phyloP scores from a whole-genome alignment of 129 eudicot genomes.

The Oenanthe sinensis region DNA sequence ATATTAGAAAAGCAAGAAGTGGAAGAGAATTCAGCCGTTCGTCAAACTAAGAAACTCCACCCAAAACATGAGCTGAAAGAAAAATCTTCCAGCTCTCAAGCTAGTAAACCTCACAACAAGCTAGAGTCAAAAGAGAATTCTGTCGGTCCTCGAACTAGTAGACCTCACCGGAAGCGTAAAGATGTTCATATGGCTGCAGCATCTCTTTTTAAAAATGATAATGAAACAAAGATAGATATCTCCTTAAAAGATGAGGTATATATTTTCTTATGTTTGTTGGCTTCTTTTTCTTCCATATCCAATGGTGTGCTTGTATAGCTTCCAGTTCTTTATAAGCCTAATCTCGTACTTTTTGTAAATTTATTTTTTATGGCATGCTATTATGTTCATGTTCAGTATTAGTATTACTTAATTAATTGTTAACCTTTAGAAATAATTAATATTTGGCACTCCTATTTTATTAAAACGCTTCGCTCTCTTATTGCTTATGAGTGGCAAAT shows the following conservation, averaged over 20 bases:
- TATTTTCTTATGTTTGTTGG: background rate
- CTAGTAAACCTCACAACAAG: constrained; percentile 41
- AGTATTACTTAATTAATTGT: background rate
- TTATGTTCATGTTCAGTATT: background rate
- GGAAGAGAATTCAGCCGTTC: constrained; percentile 18
- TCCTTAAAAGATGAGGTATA: constrained; percentile 41
- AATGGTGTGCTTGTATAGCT: background rate
- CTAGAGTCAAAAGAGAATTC: constrained; percentile 18
- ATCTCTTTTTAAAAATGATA: constrained; percentile 28
- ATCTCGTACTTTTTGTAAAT: background rate
- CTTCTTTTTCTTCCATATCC: background rate
- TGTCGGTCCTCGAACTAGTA: constrained; percentile 27
- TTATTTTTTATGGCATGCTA: background rate
- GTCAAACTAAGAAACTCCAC: constrained; percentile 33
- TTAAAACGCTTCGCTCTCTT: background rate
- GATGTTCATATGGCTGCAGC: constrained; percentile 25
- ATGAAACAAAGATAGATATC: constrained; percentile 22
- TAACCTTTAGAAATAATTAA: background rate
- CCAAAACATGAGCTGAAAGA: constrained; percentile 26
- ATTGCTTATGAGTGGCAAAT: background rate
- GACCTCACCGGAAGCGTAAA: constrained; percentile 34
- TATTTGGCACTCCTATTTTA: background rate
- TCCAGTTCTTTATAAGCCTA: background rate
- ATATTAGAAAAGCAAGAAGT: constrained; percentile 22
- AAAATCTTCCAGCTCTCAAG: constrained; percentile 16